A percentile compares a stretch with the other conserved stretches of the same genome.
Conservation (phyloP, 129 eudicot species). For the Gnaphalium uliginosum region DNA sequence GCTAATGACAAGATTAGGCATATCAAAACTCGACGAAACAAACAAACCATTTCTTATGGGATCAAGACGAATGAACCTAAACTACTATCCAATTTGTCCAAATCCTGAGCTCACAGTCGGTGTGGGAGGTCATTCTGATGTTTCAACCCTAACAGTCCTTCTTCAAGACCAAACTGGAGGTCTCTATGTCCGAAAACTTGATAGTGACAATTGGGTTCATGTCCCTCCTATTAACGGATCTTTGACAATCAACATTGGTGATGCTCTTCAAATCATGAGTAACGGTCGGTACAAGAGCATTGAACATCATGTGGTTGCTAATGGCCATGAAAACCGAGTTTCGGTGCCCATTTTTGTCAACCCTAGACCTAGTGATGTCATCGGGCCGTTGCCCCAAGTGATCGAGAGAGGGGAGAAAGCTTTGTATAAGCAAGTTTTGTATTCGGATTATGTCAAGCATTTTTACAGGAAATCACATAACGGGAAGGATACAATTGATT, state of each 20-base stretch:
- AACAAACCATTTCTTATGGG: conserved; percentile 46
- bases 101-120: conserved; percentile 57
- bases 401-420: conserved; percentile 39
- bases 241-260: conserved; percentile 49
- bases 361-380: conserved; percentile 42
- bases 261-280: conserved; percentile 56
- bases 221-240: conserved; percentile 50
- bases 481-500: conserved; percentile 53
- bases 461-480: conserved; percentile 51
- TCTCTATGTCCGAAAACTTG: conserved; percentile 41
- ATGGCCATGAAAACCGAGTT: conserved; percentile 34
- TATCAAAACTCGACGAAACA: conserved; percentile 28
- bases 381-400: conserved; percentile 39
- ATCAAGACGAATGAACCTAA: conserved; percentile 50
- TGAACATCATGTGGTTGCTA: conserved; percentile 53
- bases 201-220: conserved; percentile 43
- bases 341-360: conserved; percentile 54
- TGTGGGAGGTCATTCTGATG: conserved; percentile 57
- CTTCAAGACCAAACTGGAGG: conserved; percentile 52
- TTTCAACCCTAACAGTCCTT: conserved; percentile 47
- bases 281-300: conserved; percentile 54
- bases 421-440: conserved; percentile 41
- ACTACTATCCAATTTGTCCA: conserved; percentile 53
- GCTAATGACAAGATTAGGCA: conserved; percentile 40
- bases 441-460: conserved; percentile 49